phyloP scores from a whole-genome alignment of 2,329 filamentous ascomycete species.

The Alternaria sp. region DNA sequence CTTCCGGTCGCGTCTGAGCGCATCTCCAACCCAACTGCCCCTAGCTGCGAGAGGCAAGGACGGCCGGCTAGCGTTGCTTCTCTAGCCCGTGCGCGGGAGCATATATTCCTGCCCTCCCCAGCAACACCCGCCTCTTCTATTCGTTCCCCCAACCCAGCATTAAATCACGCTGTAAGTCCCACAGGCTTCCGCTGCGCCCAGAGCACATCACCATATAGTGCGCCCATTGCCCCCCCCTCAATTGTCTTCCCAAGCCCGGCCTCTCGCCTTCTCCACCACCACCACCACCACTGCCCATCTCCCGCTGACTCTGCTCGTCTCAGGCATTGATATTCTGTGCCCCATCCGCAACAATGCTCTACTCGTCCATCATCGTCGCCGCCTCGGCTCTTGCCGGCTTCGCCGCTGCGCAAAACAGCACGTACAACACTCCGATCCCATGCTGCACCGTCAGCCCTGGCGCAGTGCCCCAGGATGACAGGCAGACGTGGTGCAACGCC shows the following conservation, averaged over 20 bases:
- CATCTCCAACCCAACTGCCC: constrained; percentile 31
- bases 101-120: constrained; percentile 31
- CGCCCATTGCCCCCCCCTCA: constrained; percentile 19
- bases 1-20: constrained; percentile 34
- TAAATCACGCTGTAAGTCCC: constrained; percentile 29
- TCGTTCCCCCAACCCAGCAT: constrained; percentile 25
- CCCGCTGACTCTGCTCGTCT: constrained; percentile 36
- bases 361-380: constrained; percentile 57
- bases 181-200: not conserved
- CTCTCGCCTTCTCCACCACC: constrained; percentile 17
- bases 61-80: constrained; percentile 28
- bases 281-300: constrained; percentile 20
- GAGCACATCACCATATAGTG: constrained; percentile 10
- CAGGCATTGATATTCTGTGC: constrained; percentile 51
- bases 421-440: constrained; percentile 39
- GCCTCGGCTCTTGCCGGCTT: constrained; percentile 58
- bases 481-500: constrained; percentile 64
- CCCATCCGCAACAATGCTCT: constrained; percentile 55
- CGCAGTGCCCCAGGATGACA: constrained; percentile 49
- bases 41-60: constrained; percentile 26
- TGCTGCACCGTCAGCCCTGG: constrained; percentile 56
- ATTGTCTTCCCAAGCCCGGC: constrained; percentile 6
- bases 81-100: constrained; percentile 22
- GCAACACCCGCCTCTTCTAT: constrained; percentile 24
- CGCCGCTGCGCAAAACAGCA: constrained; percentile 55